Evolutionary conservation across 2,329 filamentous ascomycete species (phyloP).

Genomic region (Fusarium hostae): DNA sequence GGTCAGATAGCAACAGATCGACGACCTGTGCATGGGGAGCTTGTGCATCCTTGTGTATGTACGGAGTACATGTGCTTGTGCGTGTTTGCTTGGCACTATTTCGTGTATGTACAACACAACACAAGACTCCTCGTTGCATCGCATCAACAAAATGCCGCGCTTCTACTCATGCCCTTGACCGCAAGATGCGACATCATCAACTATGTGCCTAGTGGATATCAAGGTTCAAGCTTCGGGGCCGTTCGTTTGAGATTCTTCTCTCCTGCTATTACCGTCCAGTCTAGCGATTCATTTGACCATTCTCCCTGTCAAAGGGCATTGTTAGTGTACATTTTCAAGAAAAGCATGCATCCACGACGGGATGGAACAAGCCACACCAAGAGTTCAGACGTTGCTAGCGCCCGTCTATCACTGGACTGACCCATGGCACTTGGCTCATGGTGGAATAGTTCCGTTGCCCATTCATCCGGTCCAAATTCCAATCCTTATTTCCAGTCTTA

Average conservation of each 20-base stretch:
- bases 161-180: slow-evolving; percentile 22
- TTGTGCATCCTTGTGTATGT: not conserved
- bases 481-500: not conserved
- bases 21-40: slow-evolving; percentile 22
- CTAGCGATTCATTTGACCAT: slow-evolving; percentile 25
- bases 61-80: slow-evolving; percentile 5
- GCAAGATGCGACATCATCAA: slow-evolving; percentile 9
- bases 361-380: slow-evolving; percentile 26
- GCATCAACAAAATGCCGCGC: slow-evolving; percentile 26
- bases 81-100: slow-evolving; percentile 6
- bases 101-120: slow-evolving; percentile 4
- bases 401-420: slow-evolving; percentile 28
- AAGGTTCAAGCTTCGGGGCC: not conserved
- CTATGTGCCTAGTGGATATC: not conserved
- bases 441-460: slow-evolving; percentile 18
- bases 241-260: not conserved
- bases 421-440: not conserved
- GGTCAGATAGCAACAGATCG: slow-evolving; percentile 26
- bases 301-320: slow-evolving; percentile 7
- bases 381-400: slow-evolving; percentile 37
- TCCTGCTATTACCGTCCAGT: slow-evolving; percentile 1
- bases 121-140: slow-evolving; percentile 16
- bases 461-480: slow-evolving; percentile 25
- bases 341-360: slow-evolving; percentile 25
- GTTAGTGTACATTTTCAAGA: slow-evolving; percentile 11